phyloP scores from a whole-genome alignment of 1,284 basidiomycete species.

The Macrocybe sp. region DNA sequence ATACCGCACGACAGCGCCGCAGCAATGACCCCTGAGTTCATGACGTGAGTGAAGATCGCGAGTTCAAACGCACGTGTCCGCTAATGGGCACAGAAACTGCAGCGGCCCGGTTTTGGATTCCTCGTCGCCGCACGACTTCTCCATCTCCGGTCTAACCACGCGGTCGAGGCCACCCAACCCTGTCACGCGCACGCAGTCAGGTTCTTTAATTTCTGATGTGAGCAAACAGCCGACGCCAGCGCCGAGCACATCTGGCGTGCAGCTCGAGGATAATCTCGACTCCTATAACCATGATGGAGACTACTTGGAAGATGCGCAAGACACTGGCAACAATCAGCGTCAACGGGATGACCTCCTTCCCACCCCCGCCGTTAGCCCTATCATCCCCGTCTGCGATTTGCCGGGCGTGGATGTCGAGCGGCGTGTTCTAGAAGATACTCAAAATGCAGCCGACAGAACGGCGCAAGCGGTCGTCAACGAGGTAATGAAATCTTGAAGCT shows the following conservation, averaged over 20 bases:
- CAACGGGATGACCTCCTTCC: too few relatives aligned
- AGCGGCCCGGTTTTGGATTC: background rate
- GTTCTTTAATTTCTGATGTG: constrained; percentile 39
- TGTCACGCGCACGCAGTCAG: constrained; percentile 39
- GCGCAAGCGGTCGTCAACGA: too few relatives aligned
- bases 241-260: constrained; percentile 30
- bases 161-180: constrained; percentile 11
- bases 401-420: too few relatives aligned
- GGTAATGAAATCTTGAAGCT: too few relatives aligned
- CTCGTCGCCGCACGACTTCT: constrained; percentile 1
- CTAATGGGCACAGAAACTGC: constrained; percentile 5
- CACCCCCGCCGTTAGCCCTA: too few relatives aligned
- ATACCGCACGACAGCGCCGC: background rate
- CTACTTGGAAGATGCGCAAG: too few relatives aligned
- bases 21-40: constrained; percentile 5
- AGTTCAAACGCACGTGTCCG: background rate
- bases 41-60: constrained; percentile 4
- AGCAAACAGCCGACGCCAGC: constrained; percentile 48
- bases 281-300: too few relatives aligned
- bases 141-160: constrained; percentile 1
- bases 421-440: too few relatives aligned
- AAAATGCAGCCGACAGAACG: too few relatives aligned
- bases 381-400: too few relatives aligned
- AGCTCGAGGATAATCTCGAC: constrained; percentile 7
- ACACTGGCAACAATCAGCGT: too few relatives aligned